These are phyloP conservation scores for Asparagopsis taxiformis DNA, from an alignment of 31 red algal genomes.

Conservation along the genomic window DNA sequence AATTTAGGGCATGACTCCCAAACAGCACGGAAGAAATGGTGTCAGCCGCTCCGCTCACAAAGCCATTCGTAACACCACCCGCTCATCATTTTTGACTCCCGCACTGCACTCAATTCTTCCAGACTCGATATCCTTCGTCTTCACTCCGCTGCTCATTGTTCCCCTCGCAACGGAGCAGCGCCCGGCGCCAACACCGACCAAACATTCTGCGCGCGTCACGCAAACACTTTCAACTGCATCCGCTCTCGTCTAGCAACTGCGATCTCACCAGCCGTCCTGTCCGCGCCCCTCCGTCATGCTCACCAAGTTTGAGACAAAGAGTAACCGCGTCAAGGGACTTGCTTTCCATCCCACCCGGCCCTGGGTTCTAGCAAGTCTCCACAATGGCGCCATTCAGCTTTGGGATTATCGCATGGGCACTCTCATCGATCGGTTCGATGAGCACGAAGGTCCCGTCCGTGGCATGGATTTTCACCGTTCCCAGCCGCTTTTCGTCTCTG, in stretches of 20 bases:
- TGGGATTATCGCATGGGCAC: slow-evolving; percentile 98
- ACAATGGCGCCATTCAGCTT: slow-evolving; percentile 97
- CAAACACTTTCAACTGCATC: background rate
- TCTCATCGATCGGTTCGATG: slow-evolving; percentile 95
- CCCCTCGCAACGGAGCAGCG: no score
- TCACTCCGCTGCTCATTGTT: no score
- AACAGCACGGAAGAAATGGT: no score
- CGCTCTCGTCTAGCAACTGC: background rate
- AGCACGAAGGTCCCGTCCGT: slow-evolving; percentile 98
- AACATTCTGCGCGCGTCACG: background rate
- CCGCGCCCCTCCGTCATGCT: slow-evolving; percentile 55
- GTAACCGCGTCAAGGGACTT: slow-evolving; percentile 94
- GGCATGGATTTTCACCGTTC: slow-evolving; percentile 93
- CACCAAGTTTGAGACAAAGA: slow-evolving; percentile 97
- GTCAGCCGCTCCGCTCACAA: no score
- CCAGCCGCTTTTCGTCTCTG: slow-evolving; percentile 95
- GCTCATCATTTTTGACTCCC: no score
- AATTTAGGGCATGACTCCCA: no score
- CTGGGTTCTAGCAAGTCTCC: slow-evolving; percentile 90
- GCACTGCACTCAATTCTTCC: no score
- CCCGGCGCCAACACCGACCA: no score
- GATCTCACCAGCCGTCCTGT: background rate
- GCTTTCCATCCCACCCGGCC: slow-evolving; percentile 97
- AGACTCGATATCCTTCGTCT: no score
- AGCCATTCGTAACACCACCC: no score